Base-by-base conservation (phyloP, 73 alveolate species). In the Tetrahymena borealis region DNA sequence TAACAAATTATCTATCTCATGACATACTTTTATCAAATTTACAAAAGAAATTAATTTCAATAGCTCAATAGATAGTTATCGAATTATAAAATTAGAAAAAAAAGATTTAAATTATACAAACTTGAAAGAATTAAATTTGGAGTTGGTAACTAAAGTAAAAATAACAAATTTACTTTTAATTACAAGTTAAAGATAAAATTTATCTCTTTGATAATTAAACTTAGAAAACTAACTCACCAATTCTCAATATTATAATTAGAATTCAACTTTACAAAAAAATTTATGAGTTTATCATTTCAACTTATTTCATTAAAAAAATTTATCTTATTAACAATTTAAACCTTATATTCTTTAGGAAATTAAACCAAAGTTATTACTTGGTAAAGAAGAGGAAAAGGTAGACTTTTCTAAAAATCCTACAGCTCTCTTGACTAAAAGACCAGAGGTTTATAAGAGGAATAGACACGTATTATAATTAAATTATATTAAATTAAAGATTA, bases 391-490 rank as follows among this genome's bases (percentile, higher is more conserved):
- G 91, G 91, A 91, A 91, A 60, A 95, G 93, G 78, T 95, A 96
- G 38, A 95, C 91, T 60, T 95, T 93, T 93, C 94, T 91, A 95
- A 91, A 77, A 94, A 79, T 95, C 96, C 90, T 95, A 95, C 91
- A 40, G 85, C 85, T 60, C 35, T 60, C 90, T 42, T 94, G 93
- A 94, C 95, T 90, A 94, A 92, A 37, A 92, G 60, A 10, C 39
- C 91, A n/a, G 78, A 38, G 93, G 78, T 35, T 16, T 35, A 36
- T 32, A 85, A 38, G 91, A 92, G 60, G 39, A 78, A 32, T 20
- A 33, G 38, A 20, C 91, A 38, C 39, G 79, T 33, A 33, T 18
- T n/a, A 32, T 32, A 16, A 15, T 42, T 13, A 20, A 60, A 28
- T 15, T 24, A 3, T 3, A 60, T 3, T 38, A 4, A 16, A 38